A percentile compares a stretch with the other conserved stretches of the same genome.
Conservation (phyloP, 2,329 filamentous ascomycete genomes). For the Aspergillus brunneoviolaceus region DNA sequence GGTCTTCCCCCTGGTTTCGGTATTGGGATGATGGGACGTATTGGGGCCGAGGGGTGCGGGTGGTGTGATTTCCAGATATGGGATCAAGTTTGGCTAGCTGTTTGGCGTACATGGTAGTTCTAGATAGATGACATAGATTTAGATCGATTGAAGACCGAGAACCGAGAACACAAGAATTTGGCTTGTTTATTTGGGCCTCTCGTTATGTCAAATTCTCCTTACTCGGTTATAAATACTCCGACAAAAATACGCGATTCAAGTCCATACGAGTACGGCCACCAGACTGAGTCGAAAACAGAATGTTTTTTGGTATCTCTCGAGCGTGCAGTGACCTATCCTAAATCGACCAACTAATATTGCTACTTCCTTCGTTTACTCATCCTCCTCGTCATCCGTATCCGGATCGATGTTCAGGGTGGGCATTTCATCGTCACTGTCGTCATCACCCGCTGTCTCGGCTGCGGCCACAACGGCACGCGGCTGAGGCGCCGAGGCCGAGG, state of each 20-base stretch:
- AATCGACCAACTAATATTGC: constrained; percentile 19
- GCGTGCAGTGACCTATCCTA: background rate
- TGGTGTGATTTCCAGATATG: constrained; percentile 24
- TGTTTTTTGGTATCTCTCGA: background rate
- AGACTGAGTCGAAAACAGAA: no score
- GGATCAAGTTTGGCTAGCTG: background rate
- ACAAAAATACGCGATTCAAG: no score
- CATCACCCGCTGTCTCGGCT: constrained; percentile 26
- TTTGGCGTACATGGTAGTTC: background rate
- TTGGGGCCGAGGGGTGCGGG: constrained; percentile 57
- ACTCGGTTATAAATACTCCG: no score
- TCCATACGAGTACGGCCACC: no score
- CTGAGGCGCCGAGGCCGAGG: constrained; percentile 10
- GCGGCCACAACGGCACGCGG: background rate
- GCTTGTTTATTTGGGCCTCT: no score
- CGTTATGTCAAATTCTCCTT: no score
- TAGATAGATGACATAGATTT: background rate
- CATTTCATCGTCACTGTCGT: constrained; percentile 51
- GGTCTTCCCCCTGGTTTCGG: constrained; percentile 55
- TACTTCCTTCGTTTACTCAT: constrained; percentile 30
- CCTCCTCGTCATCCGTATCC: constrained; percentile 49
- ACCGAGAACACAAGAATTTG: no score
- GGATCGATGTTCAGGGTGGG: constrained; percentile 49
- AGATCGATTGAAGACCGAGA: background rate
- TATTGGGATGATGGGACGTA: constrained; percentile 64